Percentiles rank a stretch among this genome's conserved stretches.
Evolutionary conservation across 1,139 yeast species (phyloP).

Genomic region (Nakaseomyces uthaithaninus): DNA sequence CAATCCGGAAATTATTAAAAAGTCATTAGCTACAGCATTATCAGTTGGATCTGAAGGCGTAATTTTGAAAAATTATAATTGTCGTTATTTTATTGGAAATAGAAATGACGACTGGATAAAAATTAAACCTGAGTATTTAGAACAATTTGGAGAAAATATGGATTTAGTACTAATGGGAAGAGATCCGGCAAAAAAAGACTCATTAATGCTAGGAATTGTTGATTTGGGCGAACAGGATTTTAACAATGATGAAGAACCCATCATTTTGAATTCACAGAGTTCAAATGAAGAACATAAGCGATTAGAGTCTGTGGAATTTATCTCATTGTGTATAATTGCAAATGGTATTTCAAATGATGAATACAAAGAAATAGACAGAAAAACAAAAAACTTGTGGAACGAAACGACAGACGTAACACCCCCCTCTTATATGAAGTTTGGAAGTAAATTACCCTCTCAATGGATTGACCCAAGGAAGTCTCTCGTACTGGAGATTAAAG

Average conservation of each 20-base stretch:
- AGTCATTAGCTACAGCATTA: slow-evolving; percentile 51
- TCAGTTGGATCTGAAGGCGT: slow-evolving; percentile 71
- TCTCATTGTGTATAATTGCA: slow-evolving; percentile 72
- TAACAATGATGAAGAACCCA: background rate
- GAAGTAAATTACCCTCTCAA: slow-evolving; percentile 52
- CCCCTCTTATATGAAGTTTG: slow-evolving; percentile 44
- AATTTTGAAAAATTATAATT: slow-evolving; percentile 57
- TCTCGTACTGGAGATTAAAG: slow-evolving; percentile 76
- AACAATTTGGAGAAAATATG: slow-evolving; percentile 77
- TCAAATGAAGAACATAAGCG: background rate
- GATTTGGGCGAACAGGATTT: slow-evolving; percentile 33
- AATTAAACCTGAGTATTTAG: slow-evolving; percentile 83
- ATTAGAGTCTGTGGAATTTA: slow-evolving; percentile 30
- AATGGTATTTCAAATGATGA: slow-evolving; percentile 72
- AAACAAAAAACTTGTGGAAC: slow-evolving; percentile 58
- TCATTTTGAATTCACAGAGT: slow-evolving; percentile 1
- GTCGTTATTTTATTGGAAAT: slow-evolving; percentile 53
- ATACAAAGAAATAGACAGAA: slow-evolving; percentile 48
- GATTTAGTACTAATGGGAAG: slow-evolving; percentile 78
- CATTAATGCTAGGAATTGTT: slow-evolving; percentile 66
- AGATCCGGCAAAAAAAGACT: slow-evolving; percentile 62
- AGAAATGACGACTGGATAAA: slow-evolving; percentile 68
- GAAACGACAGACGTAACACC: slow-evolving; percentile 35
- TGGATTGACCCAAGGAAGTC: slow-evolving; percentile 81
- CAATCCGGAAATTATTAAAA: slow-evolving; percentile 45